Percentiles rank a stretch among this genome's conserved stretches.
These are phyloP conservation scores for Stenogyne calaminthoides DNA, from an alignment of 305 asterid species.

Conservation along the genomic window DNA sequence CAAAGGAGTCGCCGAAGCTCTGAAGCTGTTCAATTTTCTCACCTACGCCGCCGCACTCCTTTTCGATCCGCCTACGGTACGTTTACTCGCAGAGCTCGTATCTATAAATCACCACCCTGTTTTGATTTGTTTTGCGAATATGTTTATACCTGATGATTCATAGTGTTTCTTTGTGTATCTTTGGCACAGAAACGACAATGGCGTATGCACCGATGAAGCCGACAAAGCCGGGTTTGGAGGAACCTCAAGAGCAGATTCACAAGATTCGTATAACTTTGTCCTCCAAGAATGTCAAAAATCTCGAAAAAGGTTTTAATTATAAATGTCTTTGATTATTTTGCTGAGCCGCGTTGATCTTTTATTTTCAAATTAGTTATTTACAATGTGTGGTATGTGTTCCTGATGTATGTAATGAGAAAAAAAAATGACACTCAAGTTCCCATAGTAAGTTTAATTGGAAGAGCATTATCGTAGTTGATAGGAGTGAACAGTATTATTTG, in stretches of 20 bases:
- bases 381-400: neutral
- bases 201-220: conserved; percentile 72
- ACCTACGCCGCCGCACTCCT: conserved; percentile 23
- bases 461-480: neutral
- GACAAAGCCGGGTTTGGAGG: conserved; percentile 70
- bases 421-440: too few relatives aligned
- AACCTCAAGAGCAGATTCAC: conserved; percentile 56
- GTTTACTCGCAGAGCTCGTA: neutral
- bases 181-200: conserved; percentile 31
- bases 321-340: neutral
- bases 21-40: conserved; percentile 17
- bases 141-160: neutral
- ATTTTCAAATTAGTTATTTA: neutral
- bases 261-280: conserved; percentile 82
- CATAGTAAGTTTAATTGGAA: neutral
- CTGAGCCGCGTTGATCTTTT: neutral
- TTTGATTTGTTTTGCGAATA: neutral
- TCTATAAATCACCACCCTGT: neutral
- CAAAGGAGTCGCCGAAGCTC: conserved; percentile 15
- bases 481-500: neutral
- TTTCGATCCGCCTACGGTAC: conserved; percentile 18
- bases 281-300: conserved; percentile 72
- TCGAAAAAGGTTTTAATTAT: conserved; percentile 56
- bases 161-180: neutral
- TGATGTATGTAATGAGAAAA: neutral